Base-by-base conservation (phyloP, 192 early-diverging fungal species). In the Ambispora gerdemannii region DNA sequence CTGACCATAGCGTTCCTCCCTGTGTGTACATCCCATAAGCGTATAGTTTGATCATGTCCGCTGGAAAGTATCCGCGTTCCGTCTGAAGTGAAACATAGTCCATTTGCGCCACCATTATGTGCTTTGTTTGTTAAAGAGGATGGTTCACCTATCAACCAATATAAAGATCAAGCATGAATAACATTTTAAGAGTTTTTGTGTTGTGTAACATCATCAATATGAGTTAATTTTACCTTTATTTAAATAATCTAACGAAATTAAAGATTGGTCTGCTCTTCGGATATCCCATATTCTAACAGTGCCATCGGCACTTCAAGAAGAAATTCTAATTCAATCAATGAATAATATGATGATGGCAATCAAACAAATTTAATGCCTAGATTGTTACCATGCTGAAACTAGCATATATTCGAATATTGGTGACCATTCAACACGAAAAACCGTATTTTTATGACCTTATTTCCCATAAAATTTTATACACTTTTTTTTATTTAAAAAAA, bases 221-320 rank as follows among this genome's bases (percentile, higher is more conserved):
- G n/a, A n/a, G n/a, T n/a, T n/a, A n/a, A 10, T 43, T 15, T 43
- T 43, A 25, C 75, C 77, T 31, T 65, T 72, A 63, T 87, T 87
- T 72, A 89, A 80, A 62, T 85, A 74, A 66, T 90, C 87, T 7
- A 92, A 76, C 0, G 79, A 79, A 36, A 77, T 71, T 6, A 96
- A 50, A 25, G 86, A 89, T 4, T 92, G 71, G 19, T 83, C 73
- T 6, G 92, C 83, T 63, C 86, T 88, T 35, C 95, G 86, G 32
- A 94, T 87, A 75, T 97, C 95, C 95, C 95, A 97, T 50, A 95
- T 70, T 13, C 85, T 79, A 2, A 92, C 73, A 2, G 82, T 85
- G 22, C 85, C 11, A 2, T 63, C 31, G 13, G n/a, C 62, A 34
- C 36, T 43, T 19, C 31, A 25, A 49, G 27, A 34, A 36, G 36